A percentile compares a stretch with the other conserved stretches of the same genome.
Evolutionary conservation across 257 asterid species (phyloP).

Genomic region (Eucommia ulmoides): DNA sequence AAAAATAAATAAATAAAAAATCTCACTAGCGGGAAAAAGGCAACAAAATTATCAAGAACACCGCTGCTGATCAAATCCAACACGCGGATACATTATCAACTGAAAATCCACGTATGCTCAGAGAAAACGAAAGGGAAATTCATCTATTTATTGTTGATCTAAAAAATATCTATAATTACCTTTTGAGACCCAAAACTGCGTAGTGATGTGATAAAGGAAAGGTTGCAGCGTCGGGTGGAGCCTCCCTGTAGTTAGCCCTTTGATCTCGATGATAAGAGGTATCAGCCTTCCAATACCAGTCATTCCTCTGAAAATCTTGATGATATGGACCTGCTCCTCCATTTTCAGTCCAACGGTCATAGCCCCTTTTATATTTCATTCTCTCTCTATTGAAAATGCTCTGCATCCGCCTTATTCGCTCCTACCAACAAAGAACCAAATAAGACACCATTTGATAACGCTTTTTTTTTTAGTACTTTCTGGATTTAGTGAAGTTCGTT

Average conservation of each 20-base stretch:
- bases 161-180: constrained; percentile 29
- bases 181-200: constrained; percentile 87
- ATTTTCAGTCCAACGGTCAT: constrained; percentile 78
- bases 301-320: constrained; percentile 82
- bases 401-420: constrained; percentile 90
- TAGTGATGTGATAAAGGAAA: constrained; percentile 67
- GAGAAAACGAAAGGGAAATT: too few relatives aligned
- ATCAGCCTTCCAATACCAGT: constrained; percentile 90
- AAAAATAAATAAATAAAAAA: too few relatives aligned
- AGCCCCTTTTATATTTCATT: constrained; percentile 53
- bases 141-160: too few relatives aligned
- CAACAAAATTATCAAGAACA: too few relatives aligned
- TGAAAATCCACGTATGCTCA: too few relatives aligned
- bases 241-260: constrained; percentile 37
- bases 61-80: too few relatives aligned
- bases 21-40: too few relatives aligned
- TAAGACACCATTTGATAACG: too few relatives aligned
- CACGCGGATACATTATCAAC: too few relatives aligned
- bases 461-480: too few relatives aligned
- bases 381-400: constrained; percentile 83
- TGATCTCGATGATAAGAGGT: constrained; percentile 42
- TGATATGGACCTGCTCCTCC: constrained; percentile 49
- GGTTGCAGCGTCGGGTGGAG: constrained; percentile 34
- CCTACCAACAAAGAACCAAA: too few relatives aligned
- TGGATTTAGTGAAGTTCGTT: too few relatives aligned